Evolutionary conservation across 345 rosid species (phyloP).

Genomic region (Noccaea bulbosa): DNA sequence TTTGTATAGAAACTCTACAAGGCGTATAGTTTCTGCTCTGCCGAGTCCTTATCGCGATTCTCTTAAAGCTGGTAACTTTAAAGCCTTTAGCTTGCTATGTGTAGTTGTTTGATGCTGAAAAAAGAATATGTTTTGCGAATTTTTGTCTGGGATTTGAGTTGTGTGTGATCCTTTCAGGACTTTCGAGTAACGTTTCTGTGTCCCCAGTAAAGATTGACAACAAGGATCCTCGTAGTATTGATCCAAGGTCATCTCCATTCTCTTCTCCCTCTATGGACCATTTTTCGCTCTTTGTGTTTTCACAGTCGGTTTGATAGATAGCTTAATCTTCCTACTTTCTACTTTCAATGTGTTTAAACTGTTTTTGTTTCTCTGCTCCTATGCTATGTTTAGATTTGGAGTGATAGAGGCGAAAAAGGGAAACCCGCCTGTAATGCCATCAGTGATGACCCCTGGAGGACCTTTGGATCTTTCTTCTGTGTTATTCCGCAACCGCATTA

Average conservation of each 20-base stretch:
- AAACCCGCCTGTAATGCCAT: slow-evolving; percentile 91
- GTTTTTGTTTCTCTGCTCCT: slow-evolving; percentile 9
- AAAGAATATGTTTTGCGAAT: background rate
- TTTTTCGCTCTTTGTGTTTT: background rate
- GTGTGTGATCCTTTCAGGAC: slow-evolving; percentile 52
- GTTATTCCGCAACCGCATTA: slow-evolving; percentile 78
- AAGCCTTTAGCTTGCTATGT: slow-evolving; percentile 7
- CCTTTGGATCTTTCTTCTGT: slow-evolving; percentile 87
- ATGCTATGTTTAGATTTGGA: slow-evolving; percentile 48
- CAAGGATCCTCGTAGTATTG: slow-evolving; percentile 42
- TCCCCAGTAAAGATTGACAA: slow-evolving; percentile 45
- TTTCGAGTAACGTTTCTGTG: slow-evolving; percentile 51
- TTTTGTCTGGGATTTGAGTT: slow-evolving; percentile 18
- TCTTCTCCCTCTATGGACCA: slow-evolving; percentile 1
- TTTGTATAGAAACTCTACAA: slow-evolving; percentile 46
- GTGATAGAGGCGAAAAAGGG: slow-evolving; percentile 60
- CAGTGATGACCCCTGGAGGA: slow-evolving; percentile 89
- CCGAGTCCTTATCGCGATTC: slow-evolving; percentile 50
- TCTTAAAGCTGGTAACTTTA: slow-evolving; percentile 41
- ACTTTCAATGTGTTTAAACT: slow-evolving; percentile 1
- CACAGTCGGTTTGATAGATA: background rate
- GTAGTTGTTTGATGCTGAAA: slow-evolving; percentile 9
- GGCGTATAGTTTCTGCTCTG: slow-evolving; percentile 48
- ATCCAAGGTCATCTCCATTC: slow-evolving; percentile 53
- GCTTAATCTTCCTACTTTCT: slow-evolving; percentile 14